A percentile compares a stretch with the other conserved stretches of the same genome.
Evolutionary conservation across 192 early-diverging fungal genomes (phyloP).

Genomic region (Gonapodya sp.): DNA sequence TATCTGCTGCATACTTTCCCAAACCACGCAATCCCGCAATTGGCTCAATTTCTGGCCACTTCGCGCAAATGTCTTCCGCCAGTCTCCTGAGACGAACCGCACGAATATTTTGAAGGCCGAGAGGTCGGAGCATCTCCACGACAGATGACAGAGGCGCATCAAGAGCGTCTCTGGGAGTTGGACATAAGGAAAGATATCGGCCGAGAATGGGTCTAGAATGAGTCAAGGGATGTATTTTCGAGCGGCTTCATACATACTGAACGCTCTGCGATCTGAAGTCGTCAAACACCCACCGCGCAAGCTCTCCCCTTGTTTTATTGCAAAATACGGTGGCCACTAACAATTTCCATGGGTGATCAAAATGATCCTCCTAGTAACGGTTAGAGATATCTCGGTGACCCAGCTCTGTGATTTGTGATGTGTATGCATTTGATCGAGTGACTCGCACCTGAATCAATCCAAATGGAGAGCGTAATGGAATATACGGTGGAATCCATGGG

Average conservation of each 20-base stretch:
- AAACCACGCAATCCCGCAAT: background rate
- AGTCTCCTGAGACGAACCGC: background rate
- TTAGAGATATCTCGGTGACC: no score
- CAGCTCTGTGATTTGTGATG: no score
- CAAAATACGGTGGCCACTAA: background rate
- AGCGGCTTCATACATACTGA: no score
- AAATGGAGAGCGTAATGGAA: background rate
- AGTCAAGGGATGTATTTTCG: background rate
- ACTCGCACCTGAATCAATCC: slow-evolving; percentile 4
- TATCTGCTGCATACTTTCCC: background rate
- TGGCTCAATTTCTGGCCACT: background rate
- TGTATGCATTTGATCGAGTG: no score
- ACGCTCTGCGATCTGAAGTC: background rate
- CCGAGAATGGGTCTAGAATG: background rate
- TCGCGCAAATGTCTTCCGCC: background rate
- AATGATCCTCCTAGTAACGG: background rate
- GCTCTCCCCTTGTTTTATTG: background rate
- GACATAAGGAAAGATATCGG: background rate
- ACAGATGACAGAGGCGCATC: background rate
- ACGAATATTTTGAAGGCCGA: background rate
- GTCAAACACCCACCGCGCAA: background rate
- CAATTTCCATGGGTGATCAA: background rate
- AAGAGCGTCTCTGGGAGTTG: background rate
- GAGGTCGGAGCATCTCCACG: background rate
- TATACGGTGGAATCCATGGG: background rate